phyloP scores from a whole-genome alignment of 495 filamentous ascomycete species.

The Penicillium egyptiacum region DNA sequence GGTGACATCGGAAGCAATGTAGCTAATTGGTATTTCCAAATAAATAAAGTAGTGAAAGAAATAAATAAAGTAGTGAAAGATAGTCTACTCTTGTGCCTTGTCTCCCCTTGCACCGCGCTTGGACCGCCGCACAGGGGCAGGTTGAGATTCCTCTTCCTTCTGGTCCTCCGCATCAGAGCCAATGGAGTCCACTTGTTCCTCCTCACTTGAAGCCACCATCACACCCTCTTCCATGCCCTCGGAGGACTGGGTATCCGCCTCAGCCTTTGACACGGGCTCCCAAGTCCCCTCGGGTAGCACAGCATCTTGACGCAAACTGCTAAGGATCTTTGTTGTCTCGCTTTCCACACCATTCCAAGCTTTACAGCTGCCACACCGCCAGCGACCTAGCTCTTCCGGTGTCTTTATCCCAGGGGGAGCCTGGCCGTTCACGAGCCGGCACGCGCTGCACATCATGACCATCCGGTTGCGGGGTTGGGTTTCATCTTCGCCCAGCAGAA shows the following conservation, averaged over 20 bases:
- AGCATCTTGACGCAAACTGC: conserved; percentile 32
- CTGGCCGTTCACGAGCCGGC: conserved; percentile 91
- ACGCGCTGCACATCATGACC: conserved; percentile 79
- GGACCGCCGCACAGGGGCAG: conserved; percentile 24
- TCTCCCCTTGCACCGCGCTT: conserved; percentile 25
- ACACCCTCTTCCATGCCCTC: conserved; percentile 30
- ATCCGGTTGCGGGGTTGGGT: conserved; percentile 87
- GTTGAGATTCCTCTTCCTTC: conserved; percentile 11
- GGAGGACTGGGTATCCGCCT: conserved; percentile 19
- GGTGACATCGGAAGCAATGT: background rate
- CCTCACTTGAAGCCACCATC: conserved; percentile 32
- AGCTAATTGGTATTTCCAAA: background rate
- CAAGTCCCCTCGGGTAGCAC: conserved; percentile 18
- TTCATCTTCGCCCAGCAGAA: conserved; percentile 93
- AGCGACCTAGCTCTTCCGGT: conserved; percentile 78
- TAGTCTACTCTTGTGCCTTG: conserved; percentile 19
- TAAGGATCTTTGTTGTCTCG: conserved; percentile 63
- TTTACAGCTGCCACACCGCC: conserved; percentile 85
- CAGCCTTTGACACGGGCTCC: conserved; percentile 26
- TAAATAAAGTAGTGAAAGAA: background rate
- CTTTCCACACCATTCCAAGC: conserved; percentile 81
- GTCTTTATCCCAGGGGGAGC: conserved; percentile 83
- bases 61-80: background rate
- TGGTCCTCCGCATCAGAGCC: conserved; percentile 22
- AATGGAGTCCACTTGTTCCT: conserved; percentile 18